A percentile compares a stretch with the other conserved stretches of the same genome.
Evolutionary conservation across 257 asterid genomes (phyloP).

Genomic region (Solanum gracilifrons): DNA sequence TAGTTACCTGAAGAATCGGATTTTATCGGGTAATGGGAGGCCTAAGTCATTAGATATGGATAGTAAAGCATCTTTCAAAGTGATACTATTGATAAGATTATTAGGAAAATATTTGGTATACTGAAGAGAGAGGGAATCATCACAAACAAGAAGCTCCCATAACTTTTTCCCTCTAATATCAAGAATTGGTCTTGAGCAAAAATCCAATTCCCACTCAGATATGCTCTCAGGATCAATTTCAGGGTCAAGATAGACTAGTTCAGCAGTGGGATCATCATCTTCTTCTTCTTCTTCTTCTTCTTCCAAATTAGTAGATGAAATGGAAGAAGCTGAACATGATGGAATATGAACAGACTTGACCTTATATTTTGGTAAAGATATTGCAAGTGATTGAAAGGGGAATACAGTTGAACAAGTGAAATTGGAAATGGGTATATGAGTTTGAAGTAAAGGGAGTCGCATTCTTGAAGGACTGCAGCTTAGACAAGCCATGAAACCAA

Average conservation of each 20-base stretch:
- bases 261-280: slow-evolving; percentile 70
- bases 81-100: slow-evolving; percentile 80
- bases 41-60: slow-evolving; percentile 74
- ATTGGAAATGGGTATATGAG: slow-evolving; percentile 26
- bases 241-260: slow-evolving; percentile 74
- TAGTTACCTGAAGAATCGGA: slow-evolving; percentile 73
- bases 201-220: slow-evolving; percentile 92
- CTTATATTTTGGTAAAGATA: slow-evolving; percentile 1
- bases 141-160: slow-evolving; percentile 97
- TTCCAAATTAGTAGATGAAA: slow-evolving; percentile 41
- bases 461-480: slow-evolving; percentile 37
- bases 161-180: slow-evolving; percentile 91
- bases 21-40: slow-evolving; percentile 69
- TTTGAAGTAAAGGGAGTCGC: slow-evolving; percentile 3
- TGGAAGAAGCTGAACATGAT: slow-evolving; percentile 45
- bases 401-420: slow-evolving; percentile 19
- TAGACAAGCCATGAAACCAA: slow-evolving; percentile 42
- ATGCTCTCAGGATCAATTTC: slow-evolving; percentile 62
- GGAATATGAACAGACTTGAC: slow-evolving; percentile 20
- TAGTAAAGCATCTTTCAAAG: slow-evolving; percentile 71
- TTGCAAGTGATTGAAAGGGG: slow-evolving; percentile 14
- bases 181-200: slow-evolving; percentile 92
- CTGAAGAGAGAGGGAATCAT: slow-evolving; percentile 76
- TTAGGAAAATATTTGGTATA: slow-evolving; percentile 88
- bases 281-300: slow-evolving; percentile 9